Conservation (phyloP, 1,139 yeast species). For the Yamadazyma songkhlaensis region DNA sequence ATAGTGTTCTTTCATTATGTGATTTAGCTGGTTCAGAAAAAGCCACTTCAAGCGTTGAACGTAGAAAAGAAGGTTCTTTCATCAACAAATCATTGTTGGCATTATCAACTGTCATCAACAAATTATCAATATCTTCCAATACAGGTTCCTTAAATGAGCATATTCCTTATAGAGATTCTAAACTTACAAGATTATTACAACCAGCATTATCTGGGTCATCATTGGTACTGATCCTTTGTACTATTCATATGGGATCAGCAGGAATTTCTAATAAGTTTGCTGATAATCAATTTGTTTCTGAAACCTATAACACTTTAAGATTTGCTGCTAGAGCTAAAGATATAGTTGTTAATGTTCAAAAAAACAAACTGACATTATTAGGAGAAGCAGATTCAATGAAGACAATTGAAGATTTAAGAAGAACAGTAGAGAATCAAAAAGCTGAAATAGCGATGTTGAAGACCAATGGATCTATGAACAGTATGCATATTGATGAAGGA, state of each 20-base stretch:
- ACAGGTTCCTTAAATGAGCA: constrained; percentile 43
- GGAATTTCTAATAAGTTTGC: constrained; percentile 13
- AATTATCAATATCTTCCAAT: constrained; percentile 49
- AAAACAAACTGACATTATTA: constrained; percentile 36
- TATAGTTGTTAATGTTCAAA: constrained; percentile 65
- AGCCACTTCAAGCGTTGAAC: constrained; percentile 76
- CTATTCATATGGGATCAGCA: constrained; percentile 60
- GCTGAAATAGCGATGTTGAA: constrained; percentile 35
- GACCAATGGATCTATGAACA: constrained; percentile 10
- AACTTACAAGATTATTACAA: constrained; percentile 80
- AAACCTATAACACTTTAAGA: constrained; percentile 81
- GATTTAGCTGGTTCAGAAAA: constrained; percentile 96
- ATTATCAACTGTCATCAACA: constrained; percentile 82
- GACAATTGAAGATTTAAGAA: constrained; percentile 45
- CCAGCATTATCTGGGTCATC: constrained; percentile 90
- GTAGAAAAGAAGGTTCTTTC: constrained; percentile 89
- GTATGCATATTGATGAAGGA: constrained; percentile 12
- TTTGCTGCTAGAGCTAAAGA: constrained; percentile 95
- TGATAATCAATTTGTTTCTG: constrained; percentile 54
- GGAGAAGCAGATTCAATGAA: constrained; percentile 42
- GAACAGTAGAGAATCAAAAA: constrained; percentile 44
- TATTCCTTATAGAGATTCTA: constrained; percentile 90
- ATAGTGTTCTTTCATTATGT: constrained; percentile 77
- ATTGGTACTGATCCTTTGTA: constrained; percentile 83
- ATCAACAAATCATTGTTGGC: constrained; percentile 90